Evolutionary conservation across 768 basidiomycete genomes (phyloP), one percentile per base, ranked within the genome.

Genomic region (Lentinula edodes): DNA sequence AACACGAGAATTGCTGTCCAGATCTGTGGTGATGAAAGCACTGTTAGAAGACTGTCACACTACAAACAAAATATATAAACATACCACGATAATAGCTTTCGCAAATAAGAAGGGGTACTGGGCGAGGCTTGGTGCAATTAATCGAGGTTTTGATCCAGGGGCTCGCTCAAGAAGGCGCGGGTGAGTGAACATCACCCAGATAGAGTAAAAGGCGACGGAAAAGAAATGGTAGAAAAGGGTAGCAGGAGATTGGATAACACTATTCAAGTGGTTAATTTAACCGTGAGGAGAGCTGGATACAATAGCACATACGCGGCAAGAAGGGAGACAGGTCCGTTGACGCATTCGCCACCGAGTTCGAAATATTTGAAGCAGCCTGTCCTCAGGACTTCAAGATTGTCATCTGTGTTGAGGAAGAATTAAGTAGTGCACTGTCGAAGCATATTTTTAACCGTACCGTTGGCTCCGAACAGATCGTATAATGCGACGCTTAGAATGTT

Each of bases 361-460:
- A 99, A 97, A 75, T 98, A 99, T 69, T 93, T 93, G 83, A 99
- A 97, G 73, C 97, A 98, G 0, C 96, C 97, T 2, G 80, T 85
- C 59, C 87, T 79, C 36, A 93, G 81, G 0, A 88, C 82, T 18
- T 73, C 78, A 8, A 91, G 83, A 18, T 77, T 75, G 52, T 86
- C 83, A 60, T 81, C 90, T 91, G 16, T 15, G 12, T 28, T 28
- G 28, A 4, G 28, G 4, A 50, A 51, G 18, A 51, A 2, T 9
- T 28, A 1, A 41, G 3, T 39, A 5, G 5, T 1, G 32, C 12
- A 18, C n/a, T 10, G 52, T 46, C 36, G 39, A 62, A 60, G 36
- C 52, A 45, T 3, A 50, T 51, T 18, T 52, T 1, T 48, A 48
- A 55, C 41, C 7, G 18, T 6, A 80, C 95, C 90, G 68, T 98